phyloP scores from a whole-genome alignment of 176 grass and related monocot genomes.

The Triticum urartu region DNA sequence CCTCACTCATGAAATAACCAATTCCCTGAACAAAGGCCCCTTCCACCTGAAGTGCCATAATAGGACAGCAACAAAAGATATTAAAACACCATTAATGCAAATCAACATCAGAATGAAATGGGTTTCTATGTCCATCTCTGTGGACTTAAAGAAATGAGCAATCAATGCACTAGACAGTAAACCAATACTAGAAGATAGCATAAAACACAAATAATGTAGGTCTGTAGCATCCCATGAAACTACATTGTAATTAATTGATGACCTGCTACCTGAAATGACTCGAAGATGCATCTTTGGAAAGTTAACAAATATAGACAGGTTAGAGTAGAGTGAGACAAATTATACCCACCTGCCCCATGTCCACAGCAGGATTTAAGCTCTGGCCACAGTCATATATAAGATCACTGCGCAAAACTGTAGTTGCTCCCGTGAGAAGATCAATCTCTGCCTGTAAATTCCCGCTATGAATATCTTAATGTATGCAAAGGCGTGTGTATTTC shows the following conservation, averaged over 20 bases:
- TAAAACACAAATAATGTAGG: not conserved
- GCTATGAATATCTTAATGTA: conserved; percentile 16
- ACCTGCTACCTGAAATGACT: conserved; percentile 9
- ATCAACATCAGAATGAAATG: not conserved
- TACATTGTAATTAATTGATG: not conserved
- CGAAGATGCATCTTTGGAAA: not conserved
- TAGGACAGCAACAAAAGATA: not conserved
- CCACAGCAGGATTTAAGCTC: conserved; percentile 94
- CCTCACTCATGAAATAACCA: conserved; percentile 84
- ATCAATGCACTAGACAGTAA: not conserved
- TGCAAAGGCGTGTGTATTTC: not conserved
- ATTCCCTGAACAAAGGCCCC: conserved; percentile 95
- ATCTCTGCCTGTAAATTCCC: conserved; percentile 73
- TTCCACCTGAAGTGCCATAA: conserved; percentile 64
- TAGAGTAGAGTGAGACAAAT: not conserved
- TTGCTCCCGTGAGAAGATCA: conserved; percentile 88
- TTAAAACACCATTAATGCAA: not conserved
- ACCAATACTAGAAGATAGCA: not conserved
- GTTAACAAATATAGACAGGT: not conserved
- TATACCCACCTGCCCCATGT: conserved; percentile 79
- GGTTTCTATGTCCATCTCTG: not conserved
- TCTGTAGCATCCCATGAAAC: not conserved
- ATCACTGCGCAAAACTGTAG: conserved; percentile 73
- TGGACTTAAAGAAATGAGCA: not conserved
- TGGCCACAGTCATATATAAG: conserved; percentile 92